Evolutionary conservation across 1,284 basidiomycete species (phyloP).

Genomic region (Fereydounia khargensis): DNA sequence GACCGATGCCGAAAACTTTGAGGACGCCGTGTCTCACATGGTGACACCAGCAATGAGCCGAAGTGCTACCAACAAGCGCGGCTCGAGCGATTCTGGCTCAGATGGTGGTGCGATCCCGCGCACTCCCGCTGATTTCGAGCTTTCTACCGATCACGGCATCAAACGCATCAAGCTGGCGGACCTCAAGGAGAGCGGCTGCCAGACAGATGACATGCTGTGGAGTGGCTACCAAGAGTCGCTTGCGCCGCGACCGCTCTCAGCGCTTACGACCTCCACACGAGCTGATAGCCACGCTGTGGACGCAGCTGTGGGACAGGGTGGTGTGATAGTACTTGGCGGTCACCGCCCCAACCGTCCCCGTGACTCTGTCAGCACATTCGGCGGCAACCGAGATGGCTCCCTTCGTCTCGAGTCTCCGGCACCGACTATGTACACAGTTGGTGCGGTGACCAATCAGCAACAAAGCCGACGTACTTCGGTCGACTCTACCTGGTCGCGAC

Average conservation of each 20-base stretch:
- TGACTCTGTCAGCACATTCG: slow-evolving; percentile 38
- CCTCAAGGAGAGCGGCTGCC: slow-evolving; percentile 30
- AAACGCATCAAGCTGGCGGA: no score
- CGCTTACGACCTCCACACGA: not conserved
- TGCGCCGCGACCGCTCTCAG: slow-evolving; percentile 4
- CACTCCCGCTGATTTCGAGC: no score
- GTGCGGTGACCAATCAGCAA: slow-evolving; percentile 15
- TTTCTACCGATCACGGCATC: no score
- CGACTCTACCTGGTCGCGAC: slow-evolving; percentile 32
- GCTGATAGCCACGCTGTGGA: no score
- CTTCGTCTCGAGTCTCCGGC: slow-evolving; percentile 19
- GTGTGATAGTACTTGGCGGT: slow-evolving; percentile 27
- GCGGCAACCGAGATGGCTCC: slow-evolving; percentile 14
- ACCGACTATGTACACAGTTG: slow-evolving; percentile 27
- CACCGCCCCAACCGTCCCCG: slow-evolving; percentile 17
- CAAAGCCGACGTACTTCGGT: slow-evolving; percentile 23
- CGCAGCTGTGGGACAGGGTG: slow-evolving; percentile 17
- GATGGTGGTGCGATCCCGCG: no score
- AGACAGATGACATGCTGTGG: slow-evolving; percentile 44
- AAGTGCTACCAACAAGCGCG: no score
- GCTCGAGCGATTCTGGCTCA: no score
- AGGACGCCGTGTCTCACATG: slow-evolving; percentile 13
- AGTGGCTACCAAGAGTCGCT: slow-evolving; percentile 16
- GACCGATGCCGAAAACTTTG: slow-evolving; percentile 25
- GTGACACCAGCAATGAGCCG: no score